These are phyloP conservation scores for Protomyces inouyei DNA, from an alignment of 1,139 yeast genomes.

Conservation along the genomic window DNA sequence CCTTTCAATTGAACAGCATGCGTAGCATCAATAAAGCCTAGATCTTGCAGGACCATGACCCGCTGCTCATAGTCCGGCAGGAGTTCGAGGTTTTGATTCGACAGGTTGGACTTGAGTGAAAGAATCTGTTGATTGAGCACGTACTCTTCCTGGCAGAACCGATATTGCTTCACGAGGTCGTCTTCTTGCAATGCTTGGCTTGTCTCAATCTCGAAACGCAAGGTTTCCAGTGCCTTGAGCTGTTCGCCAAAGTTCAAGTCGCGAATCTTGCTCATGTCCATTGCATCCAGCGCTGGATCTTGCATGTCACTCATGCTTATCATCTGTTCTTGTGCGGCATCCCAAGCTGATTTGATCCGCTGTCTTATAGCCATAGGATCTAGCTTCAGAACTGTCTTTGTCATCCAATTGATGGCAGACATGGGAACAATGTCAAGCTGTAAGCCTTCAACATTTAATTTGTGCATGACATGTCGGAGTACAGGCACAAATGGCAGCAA, in stretches of 20 bases:
- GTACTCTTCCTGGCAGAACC: conserved; percentile 22
- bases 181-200: background rate
- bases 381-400: conserved; percentile 18
- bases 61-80: conserved; percentile 93
- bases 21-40: conserved; percentile 70
- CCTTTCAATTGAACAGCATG: conserved; percentile 81
- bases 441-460: conserved; percentile 2
- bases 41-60: conserved; percentile 62
- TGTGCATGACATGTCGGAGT: conserved; percentile 21
- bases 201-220: background rate
- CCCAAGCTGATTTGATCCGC: conserved; percentile 20
- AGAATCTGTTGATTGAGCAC: conserved; percentile 10
- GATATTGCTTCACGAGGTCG: conserved; percentile 8
- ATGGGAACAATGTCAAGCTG: conserved; percentile 28
- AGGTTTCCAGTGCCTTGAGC: background rate
- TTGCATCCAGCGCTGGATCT: conserved; percentile 4
- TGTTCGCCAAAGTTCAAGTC: conserved; percentile 11
- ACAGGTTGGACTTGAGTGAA: conserved; percentile 54
- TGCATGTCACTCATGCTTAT: conserved; percentile 34
- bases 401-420: conserved; percentile 32
- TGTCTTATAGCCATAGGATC: conserved; percentile 20
- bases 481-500: conserved; percentile 33
- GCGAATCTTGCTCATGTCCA: conserved; percentile 23
- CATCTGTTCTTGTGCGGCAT: conserved; percentile 43
- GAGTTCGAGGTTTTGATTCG: conserved; percentile 83